A percentile compares a stretch with the other conserved stretches of the same genome.
Conservation (phyloP, 768 basidiomycete species). For the Rhizopogon vinicolor region DNA sequence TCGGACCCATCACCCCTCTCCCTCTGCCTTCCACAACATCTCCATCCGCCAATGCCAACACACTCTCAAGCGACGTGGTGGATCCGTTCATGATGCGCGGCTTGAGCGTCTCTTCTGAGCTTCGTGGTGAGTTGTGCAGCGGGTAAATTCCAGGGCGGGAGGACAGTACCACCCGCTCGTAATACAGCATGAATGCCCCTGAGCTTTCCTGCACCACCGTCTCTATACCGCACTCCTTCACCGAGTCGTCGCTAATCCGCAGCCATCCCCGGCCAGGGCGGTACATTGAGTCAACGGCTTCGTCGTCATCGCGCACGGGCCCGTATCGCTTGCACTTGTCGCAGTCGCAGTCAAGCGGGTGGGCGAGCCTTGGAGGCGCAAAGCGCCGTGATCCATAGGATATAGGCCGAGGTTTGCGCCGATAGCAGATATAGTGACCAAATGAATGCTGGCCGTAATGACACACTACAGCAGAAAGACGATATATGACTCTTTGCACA, state of each 20-base stretch:
- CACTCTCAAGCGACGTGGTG: conserved; percentile 41
- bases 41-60: conserved; percentile 19
- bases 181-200: conserved; percentile 89
- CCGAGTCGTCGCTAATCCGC: conserved; percentile 81
- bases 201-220: conserved; percentile 68
- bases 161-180: conserved; percentile 60
- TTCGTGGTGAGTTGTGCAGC: conserved; percentile 33
- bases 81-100: conserved; percentile 46
- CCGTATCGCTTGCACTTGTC: conserved; percentile 41
- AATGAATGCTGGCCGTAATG: conserved; percentile 92
- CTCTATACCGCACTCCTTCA: conserved; percentile 72
- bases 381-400: conserved; percentile 34
- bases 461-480: conserved; percentile 81
- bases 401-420: conserved; percentile 67
- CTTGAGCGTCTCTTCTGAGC: conserved; percentile 65
- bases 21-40: conserved; percentile 12
- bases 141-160: conserved; percentile 30
- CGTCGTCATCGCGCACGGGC: conserved; percentile 56
- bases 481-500: conserved; percentile 69
- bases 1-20: conserved; percentile 33
- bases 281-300: conserved; percentile 24
- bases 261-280: conserved; percentile 73
- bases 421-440: conserved; percentile 92
- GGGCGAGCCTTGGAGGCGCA: conserved; percentile 32
- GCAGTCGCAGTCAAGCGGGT: conserved; percentile 44